Base-by-base conservation (phyloP, 1,284 basidiomycete genomes). In the Apiotrichum brassicae region DNA sequence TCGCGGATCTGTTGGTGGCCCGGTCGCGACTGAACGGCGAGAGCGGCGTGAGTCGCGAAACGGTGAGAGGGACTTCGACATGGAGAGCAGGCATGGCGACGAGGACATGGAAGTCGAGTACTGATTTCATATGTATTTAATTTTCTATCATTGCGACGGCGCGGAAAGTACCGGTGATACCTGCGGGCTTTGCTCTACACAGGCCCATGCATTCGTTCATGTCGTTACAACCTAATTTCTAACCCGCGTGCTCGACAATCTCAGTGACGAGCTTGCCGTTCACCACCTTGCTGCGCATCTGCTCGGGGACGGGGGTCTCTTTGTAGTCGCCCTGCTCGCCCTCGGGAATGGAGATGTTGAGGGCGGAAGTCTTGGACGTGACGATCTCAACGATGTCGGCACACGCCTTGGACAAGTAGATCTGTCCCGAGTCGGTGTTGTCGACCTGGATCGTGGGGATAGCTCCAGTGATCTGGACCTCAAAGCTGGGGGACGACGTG, bases 361-460 rank as follows among this genome's bases (percentile, higher is more conserved):
- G 86, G 26, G 85, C 81, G 65, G 87, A 92, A 72, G 91, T 95
- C 76, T 98, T 97, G 51, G 90, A 85, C 1, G 93, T 94, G 41
- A 92, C 86, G 63, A 99, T 89, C 75, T 97, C 94, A 3, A 82
- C 79, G 11, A 56, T 55, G 40, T 76, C 73, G 48, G 95, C 77
- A 59, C 86, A 86, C 26, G 81, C 81, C 69, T 86, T 86, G 38
- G 89, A 92, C 28, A 99, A 80, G 75, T 90, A 99, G 58, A 99
- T 83, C 71, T 93, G 89, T 9, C 94, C 95, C 16, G 87, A 88
- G 73, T 98, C 95, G 33, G 89, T 94, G 25, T 85, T 85, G 74
- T 99, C 95, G 33, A 99, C 75, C 65, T 94, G 86, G 56, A 99
- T 83, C 50, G 91, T 98, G 2, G 94, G 94, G 24, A 86, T 86